Percentiles rank a stretch among this genome's conserved stretches.
phyloP scores from a whole-genome alignment of 2,329 filamentous ascomycete species.

The Hymenoscyphus occultus region DNA sequence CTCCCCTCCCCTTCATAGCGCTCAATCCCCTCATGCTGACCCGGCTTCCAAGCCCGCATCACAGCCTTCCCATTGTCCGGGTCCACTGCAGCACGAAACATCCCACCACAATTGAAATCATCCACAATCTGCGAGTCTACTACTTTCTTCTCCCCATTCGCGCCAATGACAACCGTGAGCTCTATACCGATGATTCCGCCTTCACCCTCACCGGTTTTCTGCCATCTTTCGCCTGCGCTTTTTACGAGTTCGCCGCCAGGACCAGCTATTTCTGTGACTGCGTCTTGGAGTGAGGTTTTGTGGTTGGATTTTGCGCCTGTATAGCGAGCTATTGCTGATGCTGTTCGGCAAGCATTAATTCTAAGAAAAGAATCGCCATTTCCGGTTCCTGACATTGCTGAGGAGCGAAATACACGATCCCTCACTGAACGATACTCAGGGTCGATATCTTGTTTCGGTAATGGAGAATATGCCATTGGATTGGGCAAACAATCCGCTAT shows the following conservation, averaged over 20 bases:
- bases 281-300: slow-evolving; percentile 47
- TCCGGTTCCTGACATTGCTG: slow-evolving; percentile 74
- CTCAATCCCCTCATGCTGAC: slow-evolving; percentile 33
- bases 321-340: slow-evolving; percentile 70
- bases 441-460: slow-evolving; percentile 29
- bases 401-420: slow-evolving; percentile 27
- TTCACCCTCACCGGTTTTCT: slow-evolving; percentile 71
- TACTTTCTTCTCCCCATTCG: slow-evolving; percentile 42
- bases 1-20: slow-evolving; percentile 35
- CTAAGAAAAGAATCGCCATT: slow-evolving; percentile 88
- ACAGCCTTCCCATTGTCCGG: slow-evolving; percentile 51
- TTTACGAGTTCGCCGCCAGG: slow-evolving; percentile 68
- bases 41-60: slow-evolving; percentile 53
- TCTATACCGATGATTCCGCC: slow-evolving; percentile 86
- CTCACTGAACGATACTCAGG: slow-evolving; percentile 33
- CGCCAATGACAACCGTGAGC: slow-evolving; percentile 47
- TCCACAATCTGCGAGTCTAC: slow-evolving; percentile 57
- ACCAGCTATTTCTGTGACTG: slow-evolving; percentile 65
- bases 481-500: slow-evolving; percentile 59
- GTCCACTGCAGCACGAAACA: slow-evolving; percentile 79
- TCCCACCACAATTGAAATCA: slow-evolving; percentile 82
- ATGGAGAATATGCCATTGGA: slow-evolving; percentile 36
- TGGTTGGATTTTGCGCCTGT: slow-evolving; percentile 19
- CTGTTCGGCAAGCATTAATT: slow-evolving; percentile 66
- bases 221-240: slow-evolving; percentile 73